Conservation (phyloP, 768 basidiomycete genomes). For the Pisolithus marmoratus region DNA sequence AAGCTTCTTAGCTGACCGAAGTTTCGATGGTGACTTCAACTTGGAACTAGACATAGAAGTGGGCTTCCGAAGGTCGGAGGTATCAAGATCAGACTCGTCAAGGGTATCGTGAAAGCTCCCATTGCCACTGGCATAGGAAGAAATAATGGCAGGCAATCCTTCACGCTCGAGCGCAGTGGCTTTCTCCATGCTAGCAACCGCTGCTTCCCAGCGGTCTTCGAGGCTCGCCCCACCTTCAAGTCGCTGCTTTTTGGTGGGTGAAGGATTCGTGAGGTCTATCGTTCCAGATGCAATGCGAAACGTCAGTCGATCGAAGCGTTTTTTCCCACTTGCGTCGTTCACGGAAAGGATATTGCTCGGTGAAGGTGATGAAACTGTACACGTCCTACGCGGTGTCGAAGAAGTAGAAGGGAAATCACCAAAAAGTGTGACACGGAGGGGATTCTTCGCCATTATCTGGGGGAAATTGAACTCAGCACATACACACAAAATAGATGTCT, state of each 20-base stretch:
- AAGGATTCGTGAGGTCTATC: conserved; percentile 13
- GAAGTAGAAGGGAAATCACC: conserved; percentile 25
- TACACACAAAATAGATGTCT: conserved; percentile 4
- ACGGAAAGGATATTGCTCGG: conserved; percentile 39
- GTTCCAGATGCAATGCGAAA: conserved; percentile 21
- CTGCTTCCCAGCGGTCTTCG: conserved; percentile 41
- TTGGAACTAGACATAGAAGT: not conserved
- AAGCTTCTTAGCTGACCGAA: conserved; percentile 10
- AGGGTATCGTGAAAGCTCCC: conserved; percentile 20
- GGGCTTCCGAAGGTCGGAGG: conserved; percentile 6
- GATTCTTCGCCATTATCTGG: conserved; percentile 22
- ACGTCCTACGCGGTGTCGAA: conserved; percentile 16
- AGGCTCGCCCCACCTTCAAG: conserved; percentile 19
- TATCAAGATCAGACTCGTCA: conserved; percentile 21
- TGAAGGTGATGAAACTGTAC: conserved; percentile 29
- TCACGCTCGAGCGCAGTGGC: conserved; percentile 41
- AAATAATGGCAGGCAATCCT: conserved; percentile 40
- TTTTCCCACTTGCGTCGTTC: conserved; percentile 24
- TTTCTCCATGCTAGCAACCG: conserved; percentile 41
- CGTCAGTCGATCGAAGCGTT: conserved; percentile 40
- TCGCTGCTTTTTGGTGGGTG: conserved; percentile 45
- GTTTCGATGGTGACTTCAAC: conserved; percentile 2
- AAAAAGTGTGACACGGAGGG: conserved; percentile 26
- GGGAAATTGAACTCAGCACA: not conserved
- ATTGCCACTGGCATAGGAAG: conserved; percentile 20